Percentiles rank a stretch among this genome's conserved stretches.
These are phyloP conservation scores for Sordariomycetes sp. DNA, from an alignment of 2,329 filamentous ascomycete species.

Conservation along the genomic window DNA sequence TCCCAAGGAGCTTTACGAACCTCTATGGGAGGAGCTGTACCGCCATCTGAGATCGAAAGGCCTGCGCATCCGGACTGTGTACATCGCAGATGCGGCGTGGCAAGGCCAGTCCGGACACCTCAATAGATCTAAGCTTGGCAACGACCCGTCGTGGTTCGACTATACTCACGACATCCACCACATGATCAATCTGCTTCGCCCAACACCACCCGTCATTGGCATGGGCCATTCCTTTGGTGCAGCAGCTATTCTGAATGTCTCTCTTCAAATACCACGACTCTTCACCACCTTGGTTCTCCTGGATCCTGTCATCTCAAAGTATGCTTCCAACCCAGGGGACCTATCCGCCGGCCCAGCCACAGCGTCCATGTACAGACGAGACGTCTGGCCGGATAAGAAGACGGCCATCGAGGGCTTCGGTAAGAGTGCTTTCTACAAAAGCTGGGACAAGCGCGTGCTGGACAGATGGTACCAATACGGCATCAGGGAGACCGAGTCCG, in stretches of 20 bases:
- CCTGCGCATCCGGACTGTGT: conserved; percentile 70
- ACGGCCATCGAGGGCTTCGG: conserved; percentile 60
- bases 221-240: conserved; percentile 87
- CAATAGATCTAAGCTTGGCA: conserved; percentile 68
- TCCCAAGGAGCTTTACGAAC: conserved; percentile 91
- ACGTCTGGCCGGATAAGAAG: conserved; percentile 69
- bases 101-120: conserved; percentile 72
- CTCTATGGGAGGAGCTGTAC: conserved; percentile 78
- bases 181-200: conserved; percentile 75
- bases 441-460: conserved; percentile 76
- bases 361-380: conserved; percentile 63
- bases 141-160: conserved; percentile 88
- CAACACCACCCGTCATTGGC: conserved; percentile 72
- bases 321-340: conserved; percentile 26
- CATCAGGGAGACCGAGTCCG: conserved; percentile 41
- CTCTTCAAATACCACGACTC: conserved; percentile 73
- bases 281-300: conserved; percentile 67
- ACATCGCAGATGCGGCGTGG: conserved; percentile 83
- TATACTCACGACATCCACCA: conserved; percentile 76
- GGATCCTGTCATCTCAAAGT: conserved; percentile 67
- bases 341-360: conserved; percentile 33
- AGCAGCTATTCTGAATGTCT: conserved; percentile 60
- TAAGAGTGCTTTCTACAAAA: conserved; percentile 60
- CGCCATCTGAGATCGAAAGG: conserved; percentile 44
- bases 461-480: conserved; percentile 55